Evolutionary conservation across 441 rosid species (phyloP).

Genomic region (Populus hybrid): DNA sequence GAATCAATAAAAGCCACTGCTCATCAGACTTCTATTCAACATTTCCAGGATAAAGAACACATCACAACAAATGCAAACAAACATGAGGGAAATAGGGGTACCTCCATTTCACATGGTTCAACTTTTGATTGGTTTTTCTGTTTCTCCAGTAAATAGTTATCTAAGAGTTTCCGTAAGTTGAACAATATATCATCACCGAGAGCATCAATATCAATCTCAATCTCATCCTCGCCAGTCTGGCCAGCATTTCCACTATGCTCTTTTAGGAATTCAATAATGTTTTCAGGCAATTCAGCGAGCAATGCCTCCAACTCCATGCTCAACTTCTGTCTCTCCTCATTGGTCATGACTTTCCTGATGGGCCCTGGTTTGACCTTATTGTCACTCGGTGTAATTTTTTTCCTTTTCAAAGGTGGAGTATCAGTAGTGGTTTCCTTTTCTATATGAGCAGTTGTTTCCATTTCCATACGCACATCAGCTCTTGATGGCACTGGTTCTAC

Average conservation of each 20-base stretch:
- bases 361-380: slow-evolving; percentile 37
- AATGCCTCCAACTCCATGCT: slow-evolving; percentile 62
- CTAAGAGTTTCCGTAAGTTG: slow-evolving; percentile 63
- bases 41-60: background rate
- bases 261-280: slow-evolving; percentile 61
- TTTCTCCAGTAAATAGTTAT: slow-evolving; percentile 59
- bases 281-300: slow-evolving; percentile 69
- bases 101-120: slow-evolving; percentile 83
- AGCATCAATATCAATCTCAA: slow-evolving; percentile 84
- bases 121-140: slow-evolving; percentile 44
- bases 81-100: slow-evolving; percentile 24
- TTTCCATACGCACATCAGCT: slow-evolving; percentile 31
- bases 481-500: slow-evolving; percentile 31
- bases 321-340: slow-evolving; percentile 59
- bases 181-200: slow-evolving; percentile 69
- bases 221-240: slow-evolving; percentile 65
- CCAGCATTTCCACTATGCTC: slow-evolving; percentile 54
- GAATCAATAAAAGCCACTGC: slow-evolving; percentile 23
- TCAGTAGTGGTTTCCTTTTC: background rate
- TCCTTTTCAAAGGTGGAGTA: slow-evolving; percentile 39
- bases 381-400: slow-evolving; percentile 34
- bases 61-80: background rate
- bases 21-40: background rate
- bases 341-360: slow-evolving; percentile 49
- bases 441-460: slow-evolving; percentile 23